Percentiles rank a stretch among this genome's conserved stretches.
These are phyloP conservation scores for Microbotryomycetes sp. DNA, from an alignment of 1,284 basidiomycete genomes.

Conservation along the genomic window DNA sequence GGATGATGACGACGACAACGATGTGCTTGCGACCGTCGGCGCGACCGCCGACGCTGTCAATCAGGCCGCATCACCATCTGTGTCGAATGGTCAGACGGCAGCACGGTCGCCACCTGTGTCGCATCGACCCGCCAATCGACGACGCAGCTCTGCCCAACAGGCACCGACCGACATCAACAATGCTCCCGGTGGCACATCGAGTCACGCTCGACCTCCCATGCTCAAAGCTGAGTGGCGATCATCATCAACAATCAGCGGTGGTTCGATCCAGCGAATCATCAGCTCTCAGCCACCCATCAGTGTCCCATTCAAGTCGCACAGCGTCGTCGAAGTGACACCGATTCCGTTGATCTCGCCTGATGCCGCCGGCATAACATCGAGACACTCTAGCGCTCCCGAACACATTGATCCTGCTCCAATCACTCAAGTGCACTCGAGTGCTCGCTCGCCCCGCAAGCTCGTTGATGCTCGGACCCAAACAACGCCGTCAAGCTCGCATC, in stretches of 20 bases:
- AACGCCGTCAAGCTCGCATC: conserved; percentile 5
- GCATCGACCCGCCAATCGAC: not conserved
- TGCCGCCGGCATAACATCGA: not conserved
- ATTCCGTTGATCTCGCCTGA: not conserved
- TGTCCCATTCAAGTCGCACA: conserved; percentile 11
- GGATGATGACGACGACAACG: conserved; percentile 2
- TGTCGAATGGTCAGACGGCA: too few species aligned
- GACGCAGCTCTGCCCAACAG: not conserved
- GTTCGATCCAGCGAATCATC: conserved; percentile 29
- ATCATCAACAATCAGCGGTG: conserved; percentile 23
- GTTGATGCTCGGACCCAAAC: conserved; percentile 8
- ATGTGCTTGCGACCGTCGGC: too few species aligned
- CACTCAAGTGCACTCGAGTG: not conserved
- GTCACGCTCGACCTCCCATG: not conserved
- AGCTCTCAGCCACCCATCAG: conserved; percentile 19
- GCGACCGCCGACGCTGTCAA: too few species aligned
- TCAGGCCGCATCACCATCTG: too few species aligned
- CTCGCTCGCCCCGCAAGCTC: not conserved
- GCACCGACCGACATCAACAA: too few species aligned
- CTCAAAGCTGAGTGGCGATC: conserved; percentile 16
- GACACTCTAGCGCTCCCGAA: conserved; percentile 4
- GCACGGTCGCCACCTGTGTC: not conserved
- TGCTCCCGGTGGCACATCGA: too few species aligned
- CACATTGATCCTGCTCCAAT: not conserved
- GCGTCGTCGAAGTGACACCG: conserved; percentile 10